Conservation (phyloP, 106 monocot species). For the Agapanthus africanus region DNA sequence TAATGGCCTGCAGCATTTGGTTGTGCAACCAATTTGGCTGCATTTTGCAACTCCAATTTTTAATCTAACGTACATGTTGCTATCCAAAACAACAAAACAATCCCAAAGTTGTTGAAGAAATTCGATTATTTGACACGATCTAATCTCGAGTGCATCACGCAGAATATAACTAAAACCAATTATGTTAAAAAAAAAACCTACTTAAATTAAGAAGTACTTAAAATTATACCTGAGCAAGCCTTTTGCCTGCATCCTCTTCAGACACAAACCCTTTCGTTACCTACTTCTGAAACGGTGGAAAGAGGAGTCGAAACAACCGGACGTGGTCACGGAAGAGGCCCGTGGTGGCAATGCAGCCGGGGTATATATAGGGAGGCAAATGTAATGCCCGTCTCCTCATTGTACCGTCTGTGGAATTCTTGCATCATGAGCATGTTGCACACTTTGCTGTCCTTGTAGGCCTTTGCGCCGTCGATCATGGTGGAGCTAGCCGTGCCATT, state of each 20-base stretch:
- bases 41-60: not conserved
- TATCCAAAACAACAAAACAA: no score
- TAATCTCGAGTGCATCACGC: no score
- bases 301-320: slow-evolving; percentile 73
- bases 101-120: no score
- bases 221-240: slow-evolving; percentile 82
- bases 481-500: slow-evolving; percentile 35
- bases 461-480: slow-evolving; percentile 94
- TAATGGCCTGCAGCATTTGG: no score
- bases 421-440: slow-evolving; percentile 99
- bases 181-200: not conserved
- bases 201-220: not conserved
- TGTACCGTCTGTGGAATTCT: slow-evolving; percentile 82
- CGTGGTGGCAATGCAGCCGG: slow-evolving; percentile 97
- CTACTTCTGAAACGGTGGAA: slow-evolving; percentile 98
- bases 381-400: slow-evolving; percentile 80
- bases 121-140: no score
- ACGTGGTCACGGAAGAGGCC: slow-evolving; percentile 88
- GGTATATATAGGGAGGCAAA: slow-evolving; percentile 88
- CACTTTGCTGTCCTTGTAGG: no score
- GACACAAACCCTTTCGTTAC: slow-evolving; percentile 90
- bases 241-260: slow-evolving; percentile 80
- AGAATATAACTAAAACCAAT: no score
- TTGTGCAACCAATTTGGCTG: no score
- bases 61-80: not conserved